phyloP scores from a whole-genome alignment of 192 early-diverging fungal genomes.

The Coemansia sp. region DNA sequence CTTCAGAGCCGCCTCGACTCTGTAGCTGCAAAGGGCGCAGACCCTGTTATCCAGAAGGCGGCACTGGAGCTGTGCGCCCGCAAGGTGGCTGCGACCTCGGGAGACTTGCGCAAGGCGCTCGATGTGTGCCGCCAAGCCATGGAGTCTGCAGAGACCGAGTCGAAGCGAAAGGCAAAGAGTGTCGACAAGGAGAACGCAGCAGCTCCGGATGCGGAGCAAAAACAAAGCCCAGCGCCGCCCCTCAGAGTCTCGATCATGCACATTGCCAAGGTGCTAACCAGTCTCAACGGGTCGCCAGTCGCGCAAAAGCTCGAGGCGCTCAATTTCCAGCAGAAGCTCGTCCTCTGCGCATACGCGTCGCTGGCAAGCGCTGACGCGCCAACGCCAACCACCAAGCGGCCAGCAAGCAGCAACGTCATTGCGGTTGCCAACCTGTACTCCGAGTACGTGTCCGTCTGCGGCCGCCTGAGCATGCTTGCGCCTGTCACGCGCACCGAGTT shows the following conservation, averaged over 20 bases:
- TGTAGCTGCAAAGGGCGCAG: conserved; percentile 37
- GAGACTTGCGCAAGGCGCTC: conserved; percentile 77
- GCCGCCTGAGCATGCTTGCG: conserved; percentile 57
- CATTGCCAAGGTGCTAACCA: conserved; percentile 69
- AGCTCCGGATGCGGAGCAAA: background rate
- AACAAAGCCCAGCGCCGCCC: background rate
- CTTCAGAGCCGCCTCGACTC: conserved; percentile 79
- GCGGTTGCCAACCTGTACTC: conserved; percentile 45
- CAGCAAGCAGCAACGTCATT: conserved; percentile 47
- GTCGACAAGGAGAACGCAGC: conserved; percentile 43
- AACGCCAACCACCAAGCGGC: conserved; percentile 48
- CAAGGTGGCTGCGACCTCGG: conserved; percentile 85
- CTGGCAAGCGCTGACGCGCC: conserved; percentile 42
- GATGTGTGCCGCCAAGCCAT: conserved; percentile 87
- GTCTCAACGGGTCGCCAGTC: conserved; percentile 62
- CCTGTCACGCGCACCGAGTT: conserved; percentile 78
- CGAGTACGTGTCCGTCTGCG: conserved; percentile 63
- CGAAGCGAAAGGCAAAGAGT: conserved; percentile 49
- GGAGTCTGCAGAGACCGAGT: conserved; percentile 77
- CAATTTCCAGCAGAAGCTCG: conserved; percentile 82
- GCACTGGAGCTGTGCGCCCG: conserved; percentile 93
- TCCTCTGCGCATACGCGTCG: conserved; percentile 55
- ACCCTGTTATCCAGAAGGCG: conserved; percentile 72
- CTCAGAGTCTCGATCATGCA: conserved; percentile 85
- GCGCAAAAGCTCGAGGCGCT: conserved; percentile 68